Evolutionary conservation across 345 rosid genomes (phyloP).

Genomic region (Syzygium oleosum): DNA sequence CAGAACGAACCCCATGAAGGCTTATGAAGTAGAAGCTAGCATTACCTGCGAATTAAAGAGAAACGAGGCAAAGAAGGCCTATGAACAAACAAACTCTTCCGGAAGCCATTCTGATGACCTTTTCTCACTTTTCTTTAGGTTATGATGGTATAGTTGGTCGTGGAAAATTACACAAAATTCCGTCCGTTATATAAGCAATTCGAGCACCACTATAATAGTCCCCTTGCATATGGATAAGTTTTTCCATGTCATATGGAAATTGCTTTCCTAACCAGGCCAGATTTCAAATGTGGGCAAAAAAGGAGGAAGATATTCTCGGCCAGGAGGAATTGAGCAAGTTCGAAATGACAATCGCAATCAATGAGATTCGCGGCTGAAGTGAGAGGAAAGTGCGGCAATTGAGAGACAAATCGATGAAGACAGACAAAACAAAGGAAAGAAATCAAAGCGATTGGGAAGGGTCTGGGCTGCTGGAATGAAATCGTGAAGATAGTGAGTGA

Average conservation of each 20-base stretch:
- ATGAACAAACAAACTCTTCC: not conserved
- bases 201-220: no score
- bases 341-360: no score
- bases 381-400: no score
- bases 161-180: not conserved
- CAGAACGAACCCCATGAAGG: not conserved
- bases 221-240: no score
- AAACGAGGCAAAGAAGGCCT: not conserved
- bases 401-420: not conserved
- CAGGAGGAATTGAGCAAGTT: not conserved
- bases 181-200: not conserved
- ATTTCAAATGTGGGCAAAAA: not conserved
- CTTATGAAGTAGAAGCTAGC: not conserved
- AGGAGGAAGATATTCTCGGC: not conserved
- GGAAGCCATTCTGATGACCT: not conserved
- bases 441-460: no score
- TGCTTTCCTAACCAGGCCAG: not conserved
- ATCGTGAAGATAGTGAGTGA: no score
- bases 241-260: not conserved
- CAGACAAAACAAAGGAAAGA: no score
- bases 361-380: not conserved
- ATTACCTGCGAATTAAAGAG: not conserved
- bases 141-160: not conserved
- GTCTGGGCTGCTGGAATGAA: no score
- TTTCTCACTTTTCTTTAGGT: not conserved